A percentile compares a stretch with the other conserved stretches of the same genome.
phyloP scores from a whole-genome alignment of 176 grass and related monocot genomes.

The Echinochloa phyllopogon region DNA sequence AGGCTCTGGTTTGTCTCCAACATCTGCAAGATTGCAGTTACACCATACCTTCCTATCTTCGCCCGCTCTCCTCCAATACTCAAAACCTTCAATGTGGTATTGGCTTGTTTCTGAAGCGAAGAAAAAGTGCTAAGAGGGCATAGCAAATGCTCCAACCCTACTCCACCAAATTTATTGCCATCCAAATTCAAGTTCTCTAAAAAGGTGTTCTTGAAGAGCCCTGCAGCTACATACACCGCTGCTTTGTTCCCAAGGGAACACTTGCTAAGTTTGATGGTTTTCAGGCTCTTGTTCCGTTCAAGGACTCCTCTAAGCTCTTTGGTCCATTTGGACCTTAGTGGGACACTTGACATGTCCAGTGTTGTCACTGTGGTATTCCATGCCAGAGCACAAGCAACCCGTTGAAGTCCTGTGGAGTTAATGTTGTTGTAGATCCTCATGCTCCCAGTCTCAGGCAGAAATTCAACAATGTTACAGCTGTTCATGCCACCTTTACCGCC shows the following conservation, averaged over 20 bases:
- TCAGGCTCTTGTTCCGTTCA: slow-evolving; percentile 73
- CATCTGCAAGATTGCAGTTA: slow-evolving; percentile 76
- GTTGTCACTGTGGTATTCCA: slow-evolving; percentile 78
- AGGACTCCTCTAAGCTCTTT: slow-evolving; percentile 83
- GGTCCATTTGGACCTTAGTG: slow-evolving; percentile 73
- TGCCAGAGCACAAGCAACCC: slow-evolving; percentile 72
- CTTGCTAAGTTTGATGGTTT: slow-evolving; percentile 66
- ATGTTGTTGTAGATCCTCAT: slow-evolving; percentile 74
- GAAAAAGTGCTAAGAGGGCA: slow-evolving; percentile 89
- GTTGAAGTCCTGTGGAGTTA: slow-evolving; percentile 54
- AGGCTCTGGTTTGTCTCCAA: slow-evolving; percentile 90
- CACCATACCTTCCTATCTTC: slow-evolving; percentile 61
- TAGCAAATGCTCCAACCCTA: slow-evolving; percentile 81
- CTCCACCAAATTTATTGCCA: slow-evolving; percentile 74
- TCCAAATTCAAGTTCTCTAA: slow-evolving; percentile 79
- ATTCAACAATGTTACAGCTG: slow-evolving; percentile 71
- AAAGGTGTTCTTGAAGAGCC: slow-evolving; percentile 84
- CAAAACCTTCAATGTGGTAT: slow-evolving; percentile 69
- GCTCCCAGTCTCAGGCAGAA: slow-evolving; percentile 63
- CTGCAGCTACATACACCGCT: slow-evolving; percentile 88
- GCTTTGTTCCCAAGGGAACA: slow-evolving; percentile 77
- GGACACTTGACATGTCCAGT: slow-evolving; percentile 78
- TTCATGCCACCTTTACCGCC: slow-evolving; percentile 29
- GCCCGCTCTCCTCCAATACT: slow-evolving; percentile 67
- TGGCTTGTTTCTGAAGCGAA: slow-evolving; percentile 81